These are phyloP conservation scores for Xylariaceae sp. DNA, from an alignment of 2,329 filamentous ascomycete species.

Conservation along the genomic window DNA sequence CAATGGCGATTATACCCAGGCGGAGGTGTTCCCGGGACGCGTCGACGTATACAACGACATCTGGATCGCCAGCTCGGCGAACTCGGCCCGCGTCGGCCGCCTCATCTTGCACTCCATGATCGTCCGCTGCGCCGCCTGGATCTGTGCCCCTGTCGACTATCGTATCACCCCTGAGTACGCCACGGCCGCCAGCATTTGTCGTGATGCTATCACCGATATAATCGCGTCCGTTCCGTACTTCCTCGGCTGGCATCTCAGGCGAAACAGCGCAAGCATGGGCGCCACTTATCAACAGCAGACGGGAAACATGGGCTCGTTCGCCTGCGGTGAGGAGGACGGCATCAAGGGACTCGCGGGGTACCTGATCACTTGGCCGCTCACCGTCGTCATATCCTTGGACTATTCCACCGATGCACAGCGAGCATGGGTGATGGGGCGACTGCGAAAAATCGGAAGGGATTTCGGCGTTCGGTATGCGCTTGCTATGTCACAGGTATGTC, in stretches of 20 bases:
- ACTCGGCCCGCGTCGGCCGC: slow-evolving; percentile 48
- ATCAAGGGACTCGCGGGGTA: slow-evolving; percentile 54
- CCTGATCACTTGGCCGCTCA: slow-evolving; percentile 55
- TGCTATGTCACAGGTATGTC: slow-evolving; percentile 47
- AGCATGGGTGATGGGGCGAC: slow-evolving; percentile 48
- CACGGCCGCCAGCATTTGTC: slow-evolving; percentile 45
- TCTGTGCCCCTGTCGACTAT: slow-evolving; percentile 56
- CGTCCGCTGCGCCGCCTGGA: slow-evolving; percentile 57
- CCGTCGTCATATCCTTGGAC: slow-evolving; percentile 50
- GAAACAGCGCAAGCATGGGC: slow-evolving; percentile 34
- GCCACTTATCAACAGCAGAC: slow-evolving; percentile 29
- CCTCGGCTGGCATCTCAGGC: slow-evolving; percentile 52
- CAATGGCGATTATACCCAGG: slow-evolving; percentile 45
- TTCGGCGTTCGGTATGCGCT: slow-evolving; percentile 55
- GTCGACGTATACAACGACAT: slow-evolving; percentile 56
- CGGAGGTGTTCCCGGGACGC: slow-evolving; percentile 55
- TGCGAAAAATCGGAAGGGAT: slow-evolving; percentile 50
- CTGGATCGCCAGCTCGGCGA: slow-evolving; percentile 55
- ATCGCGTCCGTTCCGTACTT: slow-evolving; percentile 58
- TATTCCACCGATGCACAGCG: slow-evolving; percentile 55
- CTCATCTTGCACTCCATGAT: slow-evolving; percentile 51
- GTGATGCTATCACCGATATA: slow-evolving; percentile 52
- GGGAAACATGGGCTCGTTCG: slow-evolving; percentile 42
- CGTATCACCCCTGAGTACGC: slow-evolving; percentile 58
- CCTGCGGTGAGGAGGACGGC: slow-evolving; percentile 45